Percentiles rank a stretch among this genome's conserved stretches.
phyloP scores from a whole-genome alignment of 2,329 filamentous ascomycete species.

The Trichoderma atrobrunneum region DNA sequence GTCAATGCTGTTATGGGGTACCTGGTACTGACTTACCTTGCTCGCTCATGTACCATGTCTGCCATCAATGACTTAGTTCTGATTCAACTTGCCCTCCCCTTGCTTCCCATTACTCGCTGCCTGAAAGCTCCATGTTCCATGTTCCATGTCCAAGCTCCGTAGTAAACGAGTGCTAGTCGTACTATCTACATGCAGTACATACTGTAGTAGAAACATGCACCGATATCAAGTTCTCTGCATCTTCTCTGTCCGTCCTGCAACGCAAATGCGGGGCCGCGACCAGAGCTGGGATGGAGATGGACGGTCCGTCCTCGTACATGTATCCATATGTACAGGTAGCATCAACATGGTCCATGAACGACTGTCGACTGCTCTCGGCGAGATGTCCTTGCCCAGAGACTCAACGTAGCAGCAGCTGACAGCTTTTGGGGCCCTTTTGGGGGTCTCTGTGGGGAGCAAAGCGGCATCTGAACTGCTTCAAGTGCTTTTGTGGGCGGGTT shows the following conservation, averaged over 20 bases:
- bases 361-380: conserved; percentile 1
- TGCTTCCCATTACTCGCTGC: conserved; percentile 8
- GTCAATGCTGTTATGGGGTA: background rate
- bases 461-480: conserved; percentile 12
- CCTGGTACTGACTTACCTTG: background rate
- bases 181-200: background rate
- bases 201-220: background rate
- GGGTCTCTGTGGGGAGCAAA: conserved; percentile 9
- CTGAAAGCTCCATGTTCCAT: background rate
- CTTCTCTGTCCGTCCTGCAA: conserved; percentile 10
- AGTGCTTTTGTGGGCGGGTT: conserved; percentile 3
- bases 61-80: background rate
- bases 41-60: background rate
- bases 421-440: background rate
- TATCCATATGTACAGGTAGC: background rate
- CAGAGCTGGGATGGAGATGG: conserved; percentile 11
- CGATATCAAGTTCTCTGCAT: conserved; percentile 1
- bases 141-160: background rate
- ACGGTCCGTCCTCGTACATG: background rate
- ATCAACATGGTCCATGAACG: conserved; percentile 7
- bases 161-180: background rate
- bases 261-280: conserved; percentile 14
- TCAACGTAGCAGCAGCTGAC: conserved; percentile 18
- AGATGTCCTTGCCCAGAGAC: background rate
- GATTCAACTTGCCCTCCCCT: background rate